Base-by-base conservation (phyloP, 2,329 filamentous ascomycete genomes). In the Amauroascus verrucosus region DNA sequence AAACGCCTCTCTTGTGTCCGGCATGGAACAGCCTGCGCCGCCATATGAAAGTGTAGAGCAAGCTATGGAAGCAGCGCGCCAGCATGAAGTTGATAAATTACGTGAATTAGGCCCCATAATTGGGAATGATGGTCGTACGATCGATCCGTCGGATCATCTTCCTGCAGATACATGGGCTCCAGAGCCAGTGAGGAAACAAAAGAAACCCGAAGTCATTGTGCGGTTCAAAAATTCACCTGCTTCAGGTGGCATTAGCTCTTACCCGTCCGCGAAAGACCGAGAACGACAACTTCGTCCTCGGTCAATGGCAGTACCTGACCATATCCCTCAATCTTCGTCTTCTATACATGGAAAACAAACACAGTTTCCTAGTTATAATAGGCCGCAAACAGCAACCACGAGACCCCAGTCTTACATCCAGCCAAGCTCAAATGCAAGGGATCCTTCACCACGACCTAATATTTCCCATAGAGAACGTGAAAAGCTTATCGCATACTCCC, bases 161-260 rank as follows among this genome's bases (percentile, higher is more conserved):
- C 81, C 81, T 0, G 73, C 81, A 2, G 77, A 82, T 57, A 80
- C 79, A 1, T 84, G 81, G 81, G 81, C 81, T 0, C 81, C 81
- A 0, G 81, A 84, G 61, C 81, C 81, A 1, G 79, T 82, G 58
- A 74, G 75, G 37, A 84, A 83, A 59, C 69, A 64, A 46, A 68
- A 67, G 48, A 69, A 77, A 65, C 69, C 73, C 20, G 73, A 75
- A 45, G 70, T 75, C 24, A 71, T 75, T 14, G 67, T 76, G 45
- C 70, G 72, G 9, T 75, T 75, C 58, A 72, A 72, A 26, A 67
- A 72, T 51, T 63, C 65, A 2, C 62, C 69, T 4, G 57, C 61
- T 52, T 59, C 58, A 13, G 33, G 56, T 59, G 57, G 64, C 54
- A 54, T 62, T 40, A 53, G 45, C 18, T 44, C 54, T n/a, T 56